Conservation (phyloP, 306 rosid genomes). For the Medicago ruthenica region DNA sequence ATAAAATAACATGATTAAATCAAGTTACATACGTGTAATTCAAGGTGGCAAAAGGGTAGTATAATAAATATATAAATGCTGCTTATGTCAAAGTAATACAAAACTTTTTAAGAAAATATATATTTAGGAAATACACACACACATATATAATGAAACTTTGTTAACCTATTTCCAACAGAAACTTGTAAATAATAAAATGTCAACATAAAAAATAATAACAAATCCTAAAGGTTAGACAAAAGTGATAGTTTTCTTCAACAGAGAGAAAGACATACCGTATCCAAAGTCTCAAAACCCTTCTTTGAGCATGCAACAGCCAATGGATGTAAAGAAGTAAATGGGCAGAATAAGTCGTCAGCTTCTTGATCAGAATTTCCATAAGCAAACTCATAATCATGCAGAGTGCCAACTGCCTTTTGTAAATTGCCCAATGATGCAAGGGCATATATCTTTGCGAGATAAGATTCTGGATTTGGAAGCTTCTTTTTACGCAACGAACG, state of each 20-base stretch:
- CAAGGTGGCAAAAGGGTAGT: slow-evolving; percentile 8
- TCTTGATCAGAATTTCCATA: slow-evolving; percentile 65
- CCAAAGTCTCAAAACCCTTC: slow-evolving; percentile 94
- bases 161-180: slow-evolving; percentile 23
- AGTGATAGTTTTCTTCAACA: slow-evolving; percentile 36
- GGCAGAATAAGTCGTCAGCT: slow-evolving; percentile 79
- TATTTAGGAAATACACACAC: background rate
- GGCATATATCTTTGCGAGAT: slow-evolving; percentile 75
- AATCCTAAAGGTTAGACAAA: slow-evolving; percentile 10
- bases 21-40: slow-evolving; percentile 16
- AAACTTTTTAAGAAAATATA: background rate
- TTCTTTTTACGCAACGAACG: slow-evolving; percentile 80
- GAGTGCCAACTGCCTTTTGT: slow-evolving; percentile 76
- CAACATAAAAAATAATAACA: slow-evolving; percentile 12
- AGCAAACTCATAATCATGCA: slow-evolving; percentile 73
- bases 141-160: slow-evolving; percentile 1
- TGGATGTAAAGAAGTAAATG: slow-evolving; percentile 87
- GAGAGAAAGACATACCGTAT: slow-evolving; percentile 65
- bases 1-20: slow-evolving; percentile 43
- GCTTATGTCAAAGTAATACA: slow-evolving; percentile 7
- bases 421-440: slow-evolving; percentile 81
- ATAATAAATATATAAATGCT: slow-evolving; percentile 9
- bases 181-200: slow-evolving; percentile 14
- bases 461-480: slow-evolving; percentile 92
- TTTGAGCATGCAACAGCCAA: slow-evolving; percentile 83